These are phyloP conservation scores for Trypanosomatidae sp. DNA, from an alignment of 208 protist species.

Conservation along the genomic window DNA sequence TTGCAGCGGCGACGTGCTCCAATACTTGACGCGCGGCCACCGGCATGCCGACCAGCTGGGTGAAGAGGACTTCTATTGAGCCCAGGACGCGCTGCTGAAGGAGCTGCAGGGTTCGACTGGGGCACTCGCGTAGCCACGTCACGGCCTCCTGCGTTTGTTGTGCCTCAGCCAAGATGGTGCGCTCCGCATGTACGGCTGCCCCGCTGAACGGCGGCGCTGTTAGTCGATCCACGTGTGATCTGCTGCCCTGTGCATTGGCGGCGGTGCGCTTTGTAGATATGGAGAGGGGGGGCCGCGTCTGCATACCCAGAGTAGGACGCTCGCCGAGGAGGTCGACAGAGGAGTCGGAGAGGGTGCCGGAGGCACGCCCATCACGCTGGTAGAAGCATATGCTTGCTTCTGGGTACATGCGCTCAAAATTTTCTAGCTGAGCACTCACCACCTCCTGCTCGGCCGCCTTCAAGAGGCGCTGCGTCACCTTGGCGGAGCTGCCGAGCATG, in stretches of 20 bases:
- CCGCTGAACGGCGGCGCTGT: conserved; percentile 20
- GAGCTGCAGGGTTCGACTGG: conserved; percentile 30
- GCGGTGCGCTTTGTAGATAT: neutral
- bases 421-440: conserved; percentile 19
- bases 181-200: conserved; percentile 18
- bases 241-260: neutral
- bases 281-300: neutral
- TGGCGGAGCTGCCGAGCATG: conserved; percentile 7
- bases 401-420: conserved; percentile 16
- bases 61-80: conserved; percentile 27
- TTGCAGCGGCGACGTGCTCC: conserved; percentile 2
- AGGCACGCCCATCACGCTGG: neutral
- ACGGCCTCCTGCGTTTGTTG: conserved; percentile 40
- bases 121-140: conserved; percentile 44
- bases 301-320: neutral
- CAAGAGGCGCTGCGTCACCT: neutral
- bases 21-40: conserved; percentile 17
- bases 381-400: neutral
- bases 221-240: conserved; percentile 10
- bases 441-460: conserved; percentile 8
- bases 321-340: conserved; percentile 1
- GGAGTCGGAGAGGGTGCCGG: conserved; percentile 20
- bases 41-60: conserved; percentile 33
- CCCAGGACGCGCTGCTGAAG: conserved; percentile 54
- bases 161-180: conserved; percentile 21